Evolutionary conservation across 2,329 filamentous ascomycete species (phyloP).

Genomic region (Apiospora saccharicola): DNA sequence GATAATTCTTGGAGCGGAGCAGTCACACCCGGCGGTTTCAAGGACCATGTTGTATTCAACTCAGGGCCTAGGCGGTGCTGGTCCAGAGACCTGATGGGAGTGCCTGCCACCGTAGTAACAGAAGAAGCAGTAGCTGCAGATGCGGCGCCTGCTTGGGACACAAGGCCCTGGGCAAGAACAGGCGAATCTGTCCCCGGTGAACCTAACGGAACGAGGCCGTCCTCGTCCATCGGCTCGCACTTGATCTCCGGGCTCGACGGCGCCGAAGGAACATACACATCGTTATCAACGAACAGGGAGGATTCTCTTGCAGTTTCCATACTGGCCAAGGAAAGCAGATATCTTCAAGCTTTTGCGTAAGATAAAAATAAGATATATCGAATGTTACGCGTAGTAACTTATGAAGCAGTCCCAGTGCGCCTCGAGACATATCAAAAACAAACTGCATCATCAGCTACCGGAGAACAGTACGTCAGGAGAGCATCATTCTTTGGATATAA

Average conservation of each 20-base stretch:
- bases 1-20: too few relatives aligned
- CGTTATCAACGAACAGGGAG: not conserved
- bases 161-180: not conserved
- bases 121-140: not conserved
- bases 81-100: not conserved
- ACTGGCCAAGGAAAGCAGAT: not conserved
- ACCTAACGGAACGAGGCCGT: not conserved
- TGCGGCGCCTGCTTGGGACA: not conserved
- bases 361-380: not conserved
- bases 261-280: too few relatives aligned
- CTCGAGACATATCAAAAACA: not conserved
- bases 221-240: not conserved
- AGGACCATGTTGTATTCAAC: too few relatives aligned
- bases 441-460: not conserved
- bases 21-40: too few relatives aligned
- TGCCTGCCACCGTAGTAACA: not conserved
- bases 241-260: constrained; percentile 32
- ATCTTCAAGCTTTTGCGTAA: not conserved
- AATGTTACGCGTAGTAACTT: not conserved
- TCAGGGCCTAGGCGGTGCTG: not conserved
- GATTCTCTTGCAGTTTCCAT: not conserved
- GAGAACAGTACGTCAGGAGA: not conserved
- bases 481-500: not conserved
- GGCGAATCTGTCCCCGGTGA: not conserved
- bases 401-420: too few relatives aligned